Conservation (phyloP, 75 land plant species). For the Pinus albicaulis region DNA sequence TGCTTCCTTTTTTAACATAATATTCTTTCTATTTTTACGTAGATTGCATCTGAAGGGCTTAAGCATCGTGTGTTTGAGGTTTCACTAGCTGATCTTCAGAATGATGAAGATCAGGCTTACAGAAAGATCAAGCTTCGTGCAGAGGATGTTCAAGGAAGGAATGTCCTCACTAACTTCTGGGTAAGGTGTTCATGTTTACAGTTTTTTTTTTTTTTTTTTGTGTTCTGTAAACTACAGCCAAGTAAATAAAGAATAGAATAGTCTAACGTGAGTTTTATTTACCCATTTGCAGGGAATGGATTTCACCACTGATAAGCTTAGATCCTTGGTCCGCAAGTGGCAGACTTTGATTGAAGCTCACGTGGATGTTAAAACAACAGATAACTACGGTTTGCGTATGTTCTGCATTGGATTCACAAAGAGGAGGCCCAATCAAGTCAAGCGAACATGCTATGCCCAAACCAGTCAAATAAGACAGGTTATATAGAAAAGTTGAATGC, state of each 20-base stretch:
- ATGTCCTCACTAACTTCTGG: conserved; percentile 96
- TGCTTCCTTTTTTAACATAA: no score
- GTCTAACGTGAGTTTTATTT: not conserved
- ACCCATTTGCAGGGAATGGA: conserved; percentile 76
- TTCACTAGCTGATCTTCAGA: conserved; percentile 77
- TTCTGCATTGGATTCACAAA: conserved; percentile 94
- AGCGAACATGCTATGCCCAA: conserved; percentile 91
- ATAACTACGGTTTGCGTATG: conserved; percentile 71
- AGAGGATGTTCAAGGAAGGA: conserved; percentile 94
- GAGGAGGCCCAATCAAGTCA: conserved; percentile 83
- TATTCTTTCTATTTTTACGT: not conserved
- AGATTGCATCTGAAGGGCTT: conserved; percentile 95
- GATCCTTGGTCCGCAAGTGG: conserved; percentile 88
- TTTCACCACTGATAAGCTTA: conserved; percentile 88
- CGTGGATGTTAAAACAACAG: conserved; percentile 95
- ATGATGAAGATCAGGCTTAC: conserved; percentile 78
- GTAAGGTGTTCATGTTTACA: conserved; percentile 16
- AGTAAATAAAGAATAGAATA: not conserved
- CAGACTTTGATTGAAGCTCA: conserved; percentile 95
- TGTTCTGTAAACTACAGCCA: not conserved
- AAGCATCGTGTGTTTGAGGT: conserved; percentile 87
- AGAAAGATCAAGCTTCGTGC: conserved; percentile 82
- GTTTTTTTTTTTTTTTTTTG: not conserved
- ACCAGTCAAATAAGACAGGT: conserved; percentile 84
- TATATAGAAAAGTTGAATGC: not conserved